These are phyloP conservation scores for Puccinia novopanici DNA, from an alignment of 1,284 basidiomycete genomes.

Conservation along the genomic window DNA sequence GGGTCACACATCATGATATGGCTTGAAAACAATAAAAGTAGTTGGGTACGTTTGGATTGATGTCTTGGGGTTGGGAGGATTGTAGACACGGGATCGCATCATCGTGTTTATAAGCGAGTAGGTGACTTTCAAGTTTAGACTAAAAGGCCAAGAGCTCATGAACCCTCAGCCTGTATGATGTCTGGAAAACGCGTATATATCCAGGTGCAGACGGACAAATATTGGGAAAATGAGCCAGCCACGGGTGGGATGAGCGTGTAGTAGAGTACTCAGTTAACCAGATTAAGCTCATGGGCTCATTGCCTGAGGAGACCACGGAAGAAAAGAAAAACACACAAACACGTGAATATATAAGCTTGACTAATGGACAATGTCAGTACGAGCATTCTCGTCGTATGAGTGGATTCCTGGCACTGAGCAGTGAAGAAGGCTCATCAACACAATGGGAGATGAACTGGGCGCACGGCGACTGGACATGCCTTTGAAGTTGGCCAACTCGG, in stretches of 20 bases:
- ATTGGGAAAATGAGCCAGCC: neutral
- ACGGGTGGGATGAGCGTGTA: too few species aligned
- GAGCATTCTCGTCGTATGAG: neutral
- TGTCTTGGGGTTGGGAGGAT: neutral
- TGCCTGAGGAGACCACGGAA: neutral
- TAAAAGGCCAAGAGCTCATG: neutral
- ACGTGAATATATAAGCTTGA: neutral
- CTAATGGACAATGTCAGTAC: neutral
- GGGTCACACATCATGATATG: neutral
- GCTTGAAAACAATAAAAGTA: neutral
- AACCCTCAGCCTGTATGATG: neutral
- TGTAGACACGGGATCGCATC: neutral
- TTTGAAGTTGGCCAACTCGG: neutral
- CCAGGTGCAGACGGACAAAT: neutral
- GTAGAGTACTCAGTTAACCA: neutral
- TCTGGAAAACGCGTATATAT: neutral
- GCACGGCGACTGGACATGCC: neutral
- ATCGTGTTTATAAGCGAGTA: neutral
- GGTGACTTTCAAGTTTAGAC: neutral
- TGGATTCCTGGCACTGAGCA: neutral
- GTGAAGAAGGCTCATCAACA: neutral
- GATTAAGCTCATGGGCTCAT: neutral
- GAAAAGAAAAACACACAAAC: neutral
- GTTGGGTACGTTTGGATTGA: neutral
- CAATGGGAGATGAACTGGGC: slow-evolving; percentile 4